Evolutionary conservation across 2,329 filamentous ascomycete genomes (phyloP).

Genomic region (Fusarium clavum): DNA sequence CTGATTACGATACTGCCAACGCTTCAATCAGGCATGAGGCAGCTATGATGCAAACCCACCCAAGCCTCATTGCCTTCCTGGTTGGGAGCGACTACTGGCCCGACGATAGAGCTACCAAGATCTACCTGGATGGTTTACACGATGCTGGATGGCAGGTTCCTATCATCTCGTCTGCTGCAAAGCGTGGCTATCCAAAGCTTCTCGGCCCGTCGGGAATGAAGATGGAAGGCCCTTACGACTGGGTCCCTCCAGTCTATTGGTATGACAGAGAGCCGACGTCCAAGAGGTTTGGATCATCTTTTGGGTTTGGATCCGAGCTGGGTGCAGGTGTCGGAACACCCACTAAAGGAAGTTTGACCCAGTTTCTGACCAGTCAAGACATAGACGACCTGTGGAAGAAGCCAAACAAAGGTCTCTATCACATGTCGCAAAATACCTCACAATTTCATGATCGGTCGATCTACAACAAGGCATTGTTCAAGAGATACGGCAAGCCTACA

Average conservation of each 20-base stretch:
- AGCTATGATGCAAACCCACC: not conserved
- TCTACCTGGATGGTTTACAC: not conserved
- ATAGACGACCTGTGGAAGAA: not conserved
- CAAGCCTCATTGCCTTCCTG: not conserved
- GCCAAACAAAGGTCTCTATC: not conserved
- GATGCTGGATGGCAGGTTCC: constrained; percentile 3
- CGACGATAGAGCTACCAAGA: not conserved
- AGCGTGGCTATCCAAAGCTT: not conserved
- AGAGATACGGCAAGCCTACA: not conserved
- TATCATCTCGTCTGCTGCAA: not conserved
- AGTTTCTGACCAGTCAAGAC: not conserved
- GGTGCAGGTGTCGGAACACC: constrained; percentile 2
- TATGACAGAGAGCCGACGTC: not conserved
- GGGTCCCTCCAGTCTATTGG: not conserved
- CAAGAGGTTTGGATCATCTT: not conserved
- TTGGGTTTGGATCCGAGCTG: constrained; percentile 1
- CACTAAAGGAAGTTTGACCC: not conserved
- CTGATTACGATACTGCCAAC: not conserved
- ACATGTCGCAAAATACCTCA: not conserved
- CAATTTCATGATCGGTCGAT: constrained; percentile 3
- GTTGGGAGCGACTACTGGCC: constrained; percentile 5
- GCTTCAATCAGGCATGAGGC: constrained; percentile 2
- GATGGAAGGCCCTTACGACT: constrained; percentile 6
- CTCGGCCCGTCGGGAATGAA: not conserved
- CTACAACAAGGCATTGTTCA: constrained; percentile 1